These are phyloP conservation scores for Vitis riparia DNA, from an alignment of 164 flowering plant species.

Conservation along the genomic window DNA sequence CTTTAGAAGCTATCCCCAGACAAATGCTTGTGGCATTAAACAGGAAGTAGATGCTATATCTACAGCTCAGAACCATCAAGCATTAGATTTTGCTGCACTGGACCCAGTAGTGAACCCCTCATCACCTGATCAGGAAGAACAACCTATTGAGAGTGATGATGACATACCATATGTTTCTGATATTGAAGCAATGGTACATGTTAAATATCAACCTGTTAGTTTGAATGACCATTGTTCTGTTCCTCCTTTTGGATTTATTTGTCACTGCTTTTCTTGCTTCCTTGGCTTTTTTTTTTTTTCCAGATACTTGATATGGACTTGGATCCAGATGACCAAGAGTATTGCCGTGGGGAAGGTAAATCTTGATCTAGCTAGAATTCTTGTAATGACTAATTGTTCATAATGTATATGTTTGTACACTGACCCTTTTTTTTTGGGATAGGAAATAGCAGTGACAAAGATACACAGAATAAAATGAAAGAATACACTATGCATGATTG, in stretches of 20 bases:
- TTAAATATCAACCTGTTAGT: not conserved
- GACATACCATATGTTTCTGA: conserved; percentile 82
- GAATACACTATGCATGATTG: too few relatives aligned
- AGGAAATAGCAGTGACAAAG: too few relatives aligned
- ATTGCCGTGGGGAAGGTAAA: conserved; percentile 59
- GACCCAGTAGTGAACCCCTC: conserved; percentile 25
- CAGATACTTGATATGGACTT: conserved; percentile 95
- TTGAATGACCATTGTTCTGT: not conserved
- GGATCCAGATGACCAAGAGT: conserved; percentile 58
- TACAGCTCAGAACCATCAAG: conserved; percentile 17
- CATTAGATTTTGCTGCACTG: conserved; percentile 21
- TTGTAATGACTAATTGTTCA: not conserved
- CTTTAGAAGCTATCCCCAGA: conserved; percentile 18
- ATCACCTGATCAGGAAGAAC: conserved; percentile 49
- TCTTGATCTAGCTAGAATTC: not conserved
- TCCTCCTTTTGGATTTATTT: conserved; percentile 7
- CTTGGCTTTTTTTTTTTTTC: conserved; percentile 4
- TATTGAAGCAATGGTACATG: conserved; percentile 82
- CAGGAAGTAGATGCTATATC: conserved; percentile 26
- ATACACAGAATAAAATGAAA: too few relatives aligned
- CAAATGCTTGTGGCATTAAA: conserved; percentile 18
- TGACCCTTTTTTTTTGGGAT: too few relatives aligned
- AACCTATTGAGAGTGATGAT: conserved; percentile 50
- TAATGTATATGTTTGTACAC: too few relatives aligned
- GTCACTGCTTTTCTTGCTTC: conserved; percentile 5